Percentiles rank a stretch among this genome's conserved stretches.
Conservation (phyloP, 192 early-diverging fungal species). For the Coemansia interrupta region DNA sequence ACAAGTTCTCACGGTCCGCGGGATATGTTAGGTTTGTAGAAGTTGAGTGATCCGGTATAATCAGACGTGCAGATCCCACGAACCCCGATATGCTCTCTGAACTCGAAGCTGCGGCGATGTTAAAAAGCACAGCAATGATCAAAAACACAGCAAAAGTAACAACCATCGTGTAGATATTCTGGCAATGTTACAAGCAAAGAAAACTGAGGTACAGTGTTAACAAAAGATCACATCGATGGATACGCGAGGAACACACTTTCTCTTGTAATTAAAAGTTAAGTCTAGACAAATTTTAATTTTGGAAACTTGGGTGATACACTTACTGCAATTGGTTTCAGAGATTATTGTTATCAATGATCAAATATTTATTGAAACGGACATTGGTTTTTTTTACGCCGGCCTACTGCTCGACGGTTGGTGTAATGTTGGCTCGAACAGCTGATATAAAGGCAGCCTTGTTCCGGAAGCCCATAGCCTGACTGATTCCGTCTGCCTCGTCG, state of each 20-base stretch:
- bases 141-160: not conserved
- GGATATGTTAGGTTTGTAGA: no score
- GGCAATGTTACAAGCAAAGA: not conserved
- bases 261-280: not conserved
- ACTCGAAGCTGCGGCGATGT: no score
- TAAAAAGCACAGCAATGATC: no score
- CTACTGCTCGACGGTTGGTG: not conserved
- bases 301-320: no score
- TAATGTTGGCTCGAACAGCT: conserved; percentile 2
- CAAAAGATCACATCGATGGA: not conserved
- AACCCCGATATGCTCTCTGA: no score
- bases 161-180: no score
- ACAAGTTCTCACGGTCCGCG: no score
- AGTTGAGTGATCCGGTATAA: no score
- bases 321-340: not conserved
- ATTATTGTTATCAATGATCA: no score
- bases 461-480: conserved; percentile 8
- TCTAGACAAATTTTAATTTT: not conserved
- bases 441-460: conserved; percentile 12
- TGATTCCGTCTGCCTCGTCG: conserved; percentile 12
- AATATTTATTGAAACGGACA: no score
- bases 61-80: no score
- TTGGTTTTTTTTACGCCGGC: not conserved
- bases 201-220: not conserved
- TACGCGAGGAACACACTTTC: not conserved